Base-by-base conservation (phyloP, 2,329 filamentous ascomycete species). In the Orbilia blumenaviensis region DNA sequence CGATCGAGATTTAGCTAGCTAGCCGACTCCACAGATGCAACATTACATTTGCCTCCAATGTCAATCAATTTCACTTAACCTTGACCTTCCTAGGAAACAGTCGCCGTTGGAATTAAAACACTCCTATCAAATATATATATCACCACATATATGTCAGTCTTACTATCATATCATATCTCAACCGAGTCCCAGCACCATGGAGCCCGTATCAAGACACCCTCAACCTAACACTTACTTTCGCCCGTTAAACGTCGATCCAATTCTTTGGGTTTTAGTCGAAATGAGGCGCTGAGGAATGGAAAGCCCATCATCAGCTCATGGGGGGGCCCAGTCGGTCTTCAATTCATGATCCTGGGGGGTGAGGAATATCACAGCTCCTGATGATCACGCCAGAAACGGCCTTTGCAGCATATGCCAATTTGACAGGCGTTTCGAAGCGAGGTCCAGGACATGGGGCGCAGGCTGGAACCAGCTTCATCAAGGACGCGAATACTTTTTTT, bases 351-450 rank as follows among this genome's bases (percentile, higher is more conserved):
- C 67, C 48, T 69, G 54, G 44, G 66, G 54, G 44, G 66, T 44
- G 34, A 16, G 42, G 66, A 72, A 72, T 60, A 42, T 21, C 58
- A 48, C 41, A 54, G 32, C 29, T 54, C 50, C 52, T 56, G 52
- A 56, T 38, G 16, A 56, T 56, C 52, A 56, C 52, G 52, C 52
- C 52, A 56, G 52, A 56, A 56, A 56, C 18, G 3, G 52, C 4
- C 16, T 38, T 56, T 56, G 32, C 32, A 38, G 38, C 29, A 56
- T 12, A 23, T 38, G n/a, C n/a, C 50, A 44, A 41, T 38, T 67
- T 60, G 66, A 62, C 34, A 54, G 32, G 66, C 56, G 64, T 68
- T 68, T 68, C 42, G 64, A 61, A 68, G 52, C 64, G 64, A 68
- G 52, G 29, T 25, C 44, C n/a, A 23, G 38, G 41, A 29, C 27